Percentiles rank a stretch among this genome's conserved stretches.
Conservation (phyloP, 2,329 filamentous ascomycete species). For the Chaetoscypha palmicola region DNA sequence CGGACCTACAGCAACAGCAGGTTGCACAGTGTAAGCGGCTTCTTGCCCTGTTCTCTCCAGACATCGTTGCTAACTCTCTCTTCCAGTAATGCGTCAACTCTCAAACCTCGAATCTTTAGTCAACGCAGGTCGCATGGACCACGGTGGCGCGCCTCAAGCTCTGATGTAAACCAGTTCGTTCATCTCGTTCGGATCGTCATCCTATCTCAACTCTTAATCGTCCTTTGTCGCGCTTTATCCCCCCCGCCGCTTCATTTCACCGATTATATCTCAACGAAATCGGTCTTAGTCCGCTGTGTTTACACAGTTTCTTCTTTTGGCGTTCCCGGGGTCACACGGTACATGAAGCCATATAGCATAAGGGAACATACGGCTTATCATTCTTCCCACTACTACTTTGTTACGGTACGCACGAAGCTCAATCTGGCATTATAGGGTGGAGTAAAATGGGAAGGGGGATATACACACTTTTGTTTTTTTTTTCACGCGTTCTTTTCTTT, state of each 20-base stretch:
- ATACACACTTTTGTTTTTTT: neutral
- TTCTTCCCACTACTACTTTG: too few relatives aligned
- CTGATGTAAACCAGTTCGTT: conserved; percentile 10
- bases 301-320: too few relatives aligned
- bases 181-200: too few relatives aligned
- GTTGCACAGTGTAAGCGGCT: conserved; percentile 11
- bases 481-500: too few relatives aligned
- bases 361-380: too few relatives aligned
- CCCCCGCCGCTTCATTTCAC: too few relatives aligned
- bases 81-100: conserved; percentile 17
- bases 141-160: conserved; percentile 13
- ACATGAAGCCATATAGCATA: too few relatives aligned
- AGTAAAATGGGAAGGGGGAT: neutral
- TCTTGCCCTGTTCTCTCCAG: neutral
- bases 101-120: conserved; percentile 21
- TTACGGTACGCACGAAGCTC: neutral
- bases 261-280: too few relatives aligned
- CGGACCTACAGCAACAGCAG: conserved; percentile 39
- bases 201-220: too few relatives aligned
- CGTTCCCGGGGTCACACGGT: too few relatives aligned
- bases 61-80: conserved; percentile 2
- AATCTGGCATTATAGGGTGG: neutral
- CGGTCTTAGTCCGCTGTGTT: too few relatives aligned
- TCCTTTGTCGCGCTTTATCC: too few relatives aligned
- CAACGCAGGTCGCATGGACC: conserved; percentile 8